phyloP scores from a whole-genome alignment of 768 basidiomycete species.

The Crassisporium funariophilum region DNA sequence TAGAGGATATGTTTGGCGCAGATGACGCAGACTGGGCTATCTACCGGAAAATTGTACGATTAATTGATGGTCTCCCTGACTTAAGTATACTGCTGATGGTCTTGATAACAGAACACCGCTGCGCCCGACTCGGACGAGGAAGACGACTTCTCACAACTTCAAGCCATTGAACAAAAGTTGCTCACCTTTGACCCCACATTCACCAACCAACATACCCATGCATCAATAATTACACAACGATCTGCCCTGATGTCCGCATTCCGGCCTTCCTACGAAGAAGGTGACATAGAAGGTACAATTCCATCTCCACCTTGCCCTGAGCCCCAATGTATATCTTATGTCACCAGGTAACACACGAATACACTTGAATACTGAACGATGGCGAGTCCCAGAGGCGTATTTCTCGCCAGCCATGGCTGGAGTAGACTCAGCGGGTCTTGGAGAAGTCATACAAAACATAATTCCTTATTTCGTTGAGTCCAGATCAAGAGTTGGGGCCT shows the following conservation, averaged over 20 bases:
- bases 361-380: constrained; percentile 88
- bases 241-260: constrained; percentile 89
- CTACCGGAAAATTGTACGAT: constrained; percentile 90
- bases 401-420: constrained; percentile 95
- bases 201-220: constrained; percentile 78
- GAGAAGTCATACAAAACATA: constrained; percentile 88
- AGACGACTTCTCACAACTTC: constrained; percentile 78
- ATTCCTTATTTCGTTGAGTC: constrained; percentile 40
- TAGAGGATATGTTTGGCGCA: constrained; percentile 92
- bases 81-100: background rate
- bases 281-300: constrained; percentile 59
- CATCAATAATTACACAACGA: constrained; percentile 70
- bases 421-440: constrained; percentile 90
- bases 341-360: constrained; percentile 66
- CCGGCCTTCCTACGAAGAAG: constrained; percentile 75
- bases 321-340: background rate
- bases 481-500: constrained; percentile 27
- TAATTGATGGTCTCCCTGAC: background rate
- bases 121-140: constrained; percentile 85
- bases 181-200: constrained; percentile 86
- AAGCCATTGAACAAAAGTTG: constrained; percentile 76
- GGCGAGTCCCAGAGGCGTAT: constrained; percentile 89
- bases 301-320: background rate
- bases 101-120: constrained; percentile 62
- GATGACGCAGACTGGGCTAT: constrained; percentile 98